Base-by-base conservation (phyloP, 2,329 filamentous ascomycete species). In the Fusarium xyrophilum region DNA sequence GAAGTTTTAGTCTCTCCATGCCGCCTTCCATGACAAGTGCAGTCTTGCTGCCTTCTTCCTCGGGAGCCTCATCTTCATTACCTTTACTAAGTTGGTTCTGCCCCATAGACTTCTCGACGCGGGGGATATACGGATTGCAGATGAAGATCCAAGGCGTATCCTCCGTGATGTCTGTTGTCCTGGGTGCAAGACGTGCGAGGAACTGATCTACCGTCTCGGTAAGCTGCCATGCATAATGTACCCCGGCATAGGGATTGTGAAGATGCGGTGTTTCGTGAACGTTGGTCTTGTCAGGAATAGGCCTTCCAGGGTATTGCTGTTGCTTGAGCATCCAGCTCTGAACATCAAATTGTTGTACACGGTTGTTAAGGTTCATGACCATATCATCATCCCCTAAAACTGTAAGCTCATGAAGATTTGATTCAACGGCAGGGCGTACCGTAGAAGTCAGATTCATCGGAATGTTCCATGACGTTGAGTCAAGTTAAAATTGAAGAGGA, bases 101-200 rank as follows among this genome's bases (percentile, higher is more conserved):
- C 8, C 76, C 75, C 30, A 74, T 70, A 11, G 60, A 64, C 60
- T 76, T 81, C 44, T 74, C 67, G 19, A 78, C 78, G 8, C 78
- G 77, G 6, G 76, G 74, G 63, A 81, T 81, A 72, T 85, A 85
- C 0, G 90, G 90, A 75, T 93, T 93, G 54, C 84, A 85, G 42
- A 91, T 86, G 81, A 86, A 93, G 48, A 97, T 92, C 91, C 92
- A 96, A 0, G 85, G 85, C 5, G 84, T 82, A 1, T 79, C 70
- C 1, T 73, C 73, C 2, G 76, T 78, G 6, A 79, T 76, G 5
- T 81, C 77, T 2, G 89, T 91, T 3, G 85, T 89, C 6, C 85
- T 84, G 0, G 93, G 91, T 0, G 90, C 90, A 0, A 94, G 81
- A 12, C 92, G 88, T 12, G 79, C 63, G 4, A 96, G 78, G 71